phyloP scores from a whole-genome alignment of 164 flowering plant genomes.

The Santalum album region DNA sequence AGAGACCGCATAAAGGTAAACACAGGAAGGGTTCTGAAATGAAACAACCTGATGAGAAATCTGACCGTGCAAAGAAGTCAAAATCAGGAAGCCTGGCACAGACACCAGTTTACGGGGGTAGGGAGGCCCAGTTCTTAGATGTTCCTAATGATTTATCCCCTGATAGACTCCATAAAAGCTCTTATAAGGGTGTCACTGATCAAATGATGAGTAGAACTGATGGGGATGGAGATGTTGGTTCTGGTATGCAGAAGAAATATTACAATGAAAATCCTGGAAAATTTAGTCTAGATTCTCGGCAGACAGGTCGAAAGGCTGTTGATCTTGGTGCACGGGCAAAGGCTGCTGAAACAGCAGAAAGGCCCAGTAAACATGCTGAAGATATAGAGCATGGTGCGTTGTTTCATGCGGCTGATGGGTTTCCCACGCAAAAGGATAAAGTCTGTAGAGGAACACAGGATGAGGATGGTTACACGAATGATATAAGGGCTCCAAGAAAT shows the following conservation, averaged over 20 bases:
- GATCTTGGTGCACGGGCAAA: conserved; percentile 25
- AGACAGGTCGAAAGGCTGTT: conserved; percentile 26
- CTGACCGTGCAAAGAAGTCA: conserved; percentile 35
- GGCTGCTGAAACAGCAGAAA: conserved; percentile 27
- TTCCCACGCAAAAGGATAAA: conserved; percentile 29
- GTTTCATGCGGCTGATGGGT: conserved; percentile 20
- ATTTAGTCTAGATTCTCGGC: conserved; percentile 30
- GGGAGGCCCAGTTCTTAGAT: conserved; percentile 17
- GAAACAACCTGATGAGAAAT: conserved; percentile 27
- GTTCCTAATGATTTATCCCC: conserved; percentile 25
- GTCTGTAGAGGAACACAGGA: conserved; percentile 25
- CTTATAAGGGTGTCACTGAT: conserved; percentile 12
- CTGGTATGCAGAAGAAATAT: conserved; percentile 20
- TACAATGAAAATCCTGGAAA: conserved; percentile 23
- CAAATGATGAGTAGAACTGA: conserved; percentile 20
- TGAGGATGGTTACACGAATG: conserved; percentile 29
- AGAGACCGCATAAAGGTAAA: conserved; percentile 30
- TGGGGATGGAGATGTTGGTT: conserved; percentile 26
- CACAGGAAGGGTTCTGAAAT: conserved; percentile 38
- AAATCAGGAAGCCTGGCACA: conserved; percentile 33
- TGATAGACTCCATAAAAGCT: conserved; percentile 23
- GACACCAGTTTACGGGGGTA: conserved; percentile 21
- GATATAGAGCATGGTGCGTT: conserved; percentile 20
- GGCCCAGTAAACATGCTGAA: conserved; percentile 29
- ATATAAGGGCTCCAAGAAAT: conserved; percentile 30